Conservation (phyloP, 2,329 filamentous ascomycete species). For the Colletotrichum musae region DNA sequence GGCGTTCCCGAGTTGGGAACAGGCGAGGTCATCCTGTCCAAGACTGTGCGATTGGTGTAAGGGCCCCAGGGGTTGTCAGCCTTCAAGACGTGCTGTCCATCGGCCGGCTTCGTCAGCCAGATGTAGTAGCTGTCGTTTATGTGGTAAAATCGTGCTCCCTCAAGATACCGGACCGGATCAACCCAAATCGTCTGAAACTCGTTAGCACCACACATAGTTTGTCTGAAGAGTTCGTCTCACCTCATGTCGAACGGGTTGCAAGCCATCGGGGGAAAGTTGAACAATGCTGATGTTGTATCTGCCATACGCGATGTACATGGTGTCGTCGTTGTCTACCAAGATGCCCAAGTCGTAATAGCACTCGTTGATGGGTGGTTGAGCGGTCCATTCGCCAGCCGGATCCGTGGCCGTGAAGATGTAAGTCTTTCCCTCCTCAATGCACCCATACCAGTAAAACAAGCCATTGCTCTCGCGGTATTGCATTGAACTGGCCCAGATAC, state of each 20-base stretch:
- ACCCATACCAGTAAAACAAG: slow-evolving; percentile 42
- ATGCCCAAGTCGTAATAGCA: slow-evolving; percentile 37
- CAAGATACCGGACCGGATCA: slow-evolving; percentile 49
- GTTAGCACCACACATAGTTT: neutral
- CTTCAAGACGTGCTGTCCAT: slow-evolving; percentile 61
- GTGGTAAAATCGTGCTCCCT: slow-evolving; percentile 69
- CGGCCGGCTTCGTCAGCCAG: slow-evolving; percentile 59
- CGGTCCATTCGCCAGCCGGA: slow-evolving; percentile 33
- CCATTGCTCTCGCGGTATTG: slow-evolving; percentile 42
- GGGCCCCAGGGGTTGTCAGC: slow-evolving; percentile 63
- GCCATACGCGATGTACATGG: slow-evolving; percentile 60
- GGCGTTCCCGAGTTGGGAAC: slow-evolving; percentile 59
- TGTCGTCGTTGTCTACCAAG: slow-evolving; percentile 57
- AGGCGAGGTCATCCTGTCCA: slow-evolving; percentile 47
- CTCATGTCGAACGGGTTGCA: slow-evolving; percentile 21
- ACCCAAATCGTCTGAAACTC: slow-evolving; percentile 23
- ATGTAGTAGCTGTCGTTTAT: slow-evolving; percentile 68
- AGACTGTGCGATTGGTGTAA: slow-evolving; percentile 59
- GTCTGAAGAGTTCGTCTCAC: neutral
- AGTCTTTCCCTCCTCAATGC: slow-evolving; percentile 39
- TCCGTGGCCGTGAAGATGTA: slow-evolving; percentile 41
- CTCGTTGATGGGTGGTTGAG: slow-evolving; percentile 39
- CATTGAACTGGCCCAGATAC: slow-evolving; percentile 68
- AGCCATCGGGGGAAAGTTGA: slow-evolving; percentile 32
- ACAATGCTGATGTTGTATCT: slow-evolving; percentile 43